These are phyloP conservation scores for Agrocybe chaxingu DNA, from an alignment of 768 basidiomycete species.

Conservation along the genomic window DNA sequence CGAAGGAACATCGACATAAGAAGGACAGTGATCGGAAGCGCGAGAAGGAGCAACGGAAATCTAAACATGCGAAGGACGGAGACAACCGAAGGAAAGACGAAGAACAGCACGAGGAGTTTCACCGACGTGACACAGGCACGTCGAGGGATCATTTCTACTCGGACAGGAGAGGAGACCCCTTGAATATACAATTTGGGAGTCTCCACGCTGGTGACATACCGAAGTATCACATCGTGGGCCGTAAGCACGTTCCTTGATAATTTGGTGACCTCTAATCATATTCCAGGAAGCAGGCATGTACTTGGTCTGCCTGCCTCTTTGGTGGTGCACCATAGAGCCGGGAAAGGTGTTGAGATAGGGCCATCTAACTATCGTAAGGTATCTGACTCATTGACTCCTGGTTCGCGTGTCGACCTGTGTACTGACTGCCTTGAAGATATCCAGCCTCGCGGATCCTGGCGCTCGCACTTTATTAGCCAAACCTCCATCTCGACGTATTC, in stretches of 20 bases:
- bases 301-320: conserved; percentile 57
- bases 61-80: conserved; percentile 24
- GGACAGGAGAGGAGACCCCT: conserved; percentile 62
- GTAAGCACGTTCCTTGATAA: conserved; percentile 37
- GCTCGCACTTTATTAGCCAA: conserved; percentile 52
- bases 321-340: conserved; percentile 39
- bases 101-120: conserved; percentile 24
- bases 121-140: conserved; percentile 11
- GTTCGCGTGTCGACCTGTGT: neutral
- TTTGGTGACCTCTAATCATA: conserved; percentile 45
- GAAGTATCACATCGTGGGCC: conserved; percentile 55
- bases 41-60: conserved; percentile 18
- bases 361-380: conserved; percentile 42
- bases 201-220: conserved; percentile 62
- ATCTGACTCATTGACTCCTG: conserved; percentile 4
- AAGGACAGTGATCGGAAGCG: conserved; percentile 23
- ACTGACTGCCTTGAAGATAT: conserved; percentile 29
- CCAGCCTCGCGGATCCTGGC: conserved; percentile 54
- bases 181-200: conserved; percentile 68
- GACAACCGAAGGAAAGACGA: neutral
- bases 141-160: conserved; percentile 48
- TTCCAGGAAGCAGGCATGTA: conserved; percentile 56
- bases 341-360: conserved; percentile 59
- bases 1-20: conserved; percentile 17
- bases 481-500: conserved; percentile 48